A percentile compares a stretch with the other conserved stretches of the same genome.
These are phyloP conservation scores for Tricholoma flavovirens DNA, from an alignment of 768 basidiomycete genomes.

Conservation along the genomic window DNA sequence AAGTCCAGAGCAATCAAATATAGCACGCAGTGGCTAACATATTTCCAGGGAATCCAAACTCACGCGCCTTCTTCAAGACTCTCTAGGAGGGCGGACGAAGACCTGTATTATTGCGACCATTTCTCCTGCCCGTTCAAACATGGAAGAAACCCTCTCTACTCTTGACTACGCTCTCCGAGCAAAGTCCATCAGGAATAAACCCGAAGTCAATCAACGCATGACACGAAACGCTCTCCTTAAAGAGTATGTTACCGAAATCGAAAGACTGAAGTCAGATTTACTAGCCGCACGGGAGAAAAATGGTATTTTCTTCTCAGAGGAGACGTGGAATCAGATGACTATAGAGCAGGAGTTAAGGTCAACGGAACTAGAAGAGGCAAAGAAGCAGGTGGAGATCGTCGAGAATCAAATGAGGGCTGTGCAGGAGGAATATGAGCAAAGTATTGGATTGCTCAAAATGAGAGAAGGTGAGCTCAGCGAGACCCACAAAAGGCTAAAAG, in stretches of 20 bases:
- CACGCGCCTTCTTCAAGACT: slow-evolving; percentile 96
- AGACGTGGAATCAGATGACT: slow-evolving; percentile 81
- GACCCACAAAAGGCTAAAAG: slow-evolving; percentile 50
- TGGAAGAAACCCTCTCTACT: slow-evolving; percentile 96
- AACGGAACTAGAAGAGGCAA: slow-evolving; percentile 78
- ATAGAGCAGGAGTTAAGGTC: slow-evolving; percentile 70
- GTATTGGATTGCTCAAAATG: slow-evolving; percentile 68
- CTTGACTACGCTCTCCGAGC: slow-evolving; percentile 95
- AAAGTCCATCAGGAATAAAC: slow-evolving; percentile 92
- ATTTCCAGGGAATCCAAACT: slow-evolving; percentile 84
- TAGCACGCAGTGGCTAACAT: not conserved
- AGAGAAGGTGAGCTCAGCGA: slow-evolving; percentile 71
- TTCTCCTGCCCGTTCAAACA: slow-evolving; percentile 87
- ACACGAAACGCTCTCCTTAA: slow-evolving; percentile 88
- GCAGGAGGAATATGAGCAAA: slow-evolving; percentile 89
- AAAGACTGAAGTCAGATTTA: slow-evolving; percentile 85
- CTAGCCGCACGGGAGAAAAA: slow-evolving; percentile 93
- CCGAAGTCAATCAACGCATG: slow-evolving; percentile 93
- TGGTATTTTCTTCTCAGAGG: slow-evolving; percentile 90
- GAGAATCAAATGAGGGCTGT: slow-evolving; percentile 75
- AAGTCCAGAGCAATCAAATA: slow-evolving; percentile 10
- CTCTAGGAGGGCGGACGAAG: slow-evolving; percentile 95
- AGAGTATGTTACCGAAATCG: slow-evolving; percentile 92
- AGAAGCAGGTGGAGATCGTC: slow-evolving; percentile 76
- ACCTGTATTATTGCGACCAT: slow-evolving; percentile 97